A percentile compares a stretch with the other conserved stretches of the same genome.
Evolutionary conservation across 352 stramenopile species (phyloP).

Genomic region (Albugo candida): DNA sequence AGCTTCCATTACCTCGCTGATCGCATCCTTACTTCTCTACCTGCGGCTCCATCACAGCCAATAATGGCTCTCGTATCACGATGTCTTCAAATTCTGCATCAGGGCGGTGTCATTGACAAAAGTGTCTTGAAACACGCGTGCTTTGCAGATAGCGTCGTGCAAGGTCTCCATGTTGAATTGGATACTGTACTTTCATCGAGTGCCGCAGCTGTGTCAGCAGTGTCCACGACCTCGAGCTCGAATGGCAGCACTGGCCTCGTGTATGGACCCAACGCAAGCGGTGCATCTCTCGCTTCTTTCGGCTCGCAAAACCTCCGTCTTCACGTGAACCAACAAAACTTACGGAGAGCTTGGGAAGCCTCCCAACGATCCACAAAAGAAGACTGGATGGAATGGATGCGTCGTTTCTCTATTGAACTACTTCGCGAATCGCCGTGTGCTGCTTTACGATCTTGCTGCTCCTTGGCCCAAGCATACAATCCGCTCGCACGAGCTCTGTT

Average conservation of each 20-base stretch:
- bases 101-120: conserved; percentile 21
- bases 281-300: conserved; percentile 14
- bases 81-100: conserved; percentile 3
- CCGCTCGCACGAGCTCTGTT: conserved; percentile 93
- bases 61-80: no score
- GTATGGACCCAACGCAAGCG: conserved; percentile 4
- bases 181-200: neutral
- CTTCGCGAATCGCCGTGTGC: conserved; percentile 91
- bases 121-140: conserved; percentile 27
- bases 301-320: conserved; percentile 38
- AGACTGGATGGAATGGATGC: conserved; percentile 98
- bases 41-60: conserved; percentile 2
- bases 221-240: conserved; percentile 10
- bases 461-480: conserved; percentile 91
- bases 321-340: conserved; percentile 85
- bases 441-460: conserved; percentile 83
- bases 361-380: conserved; percentile 79
- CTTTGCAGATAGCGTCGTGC: conserved; percentile 24
- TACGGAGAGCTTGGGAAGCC: conserved; percentile 89
- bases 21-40: conserved; percentile 37
- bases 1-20: conserved; percentile 49
- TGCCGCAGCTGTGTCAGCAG: neutral
- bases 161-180: conserved; percentile 19
- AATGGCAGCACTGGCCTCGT: conserved; percentile 7
- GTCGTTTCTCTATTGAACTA: conserved; percentile 89